Base-by-base conservation (phyloP, 106 monocot genomes). In the Iris macrosiphon region DNA sequence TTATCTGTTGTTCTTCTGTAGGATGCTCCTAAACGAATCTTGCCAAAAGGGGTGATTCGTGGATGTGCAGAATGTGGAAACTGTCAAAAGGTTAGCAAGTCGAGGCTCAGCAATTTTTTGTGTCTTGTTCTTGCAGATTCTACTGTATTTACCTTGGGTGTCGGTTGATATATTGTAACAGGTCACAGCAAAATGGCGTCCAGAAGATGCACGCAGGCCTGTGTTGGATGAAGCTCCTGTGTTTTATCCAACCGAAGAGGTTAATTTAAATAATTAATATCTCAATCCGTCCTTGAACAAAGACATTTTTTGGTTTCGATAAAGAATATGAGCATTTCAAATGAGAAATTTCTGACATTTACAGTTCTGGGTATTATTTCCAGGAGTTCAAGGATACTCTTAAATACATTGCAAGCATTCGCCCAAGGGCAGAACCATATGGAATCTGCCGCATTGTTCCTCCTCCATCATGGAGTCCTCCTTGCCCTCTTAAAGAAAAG, bases 321-420 rank as follows among this genome's bases (percentile, higher is more conserved):
- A n/a, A n/a, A n/a, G n/a, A n/a, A n/a, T n/a, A n/a, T n/a, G n/a
- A n/a, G n/a, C n/a, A n/a, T n/a, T n/a, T n/a, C 24, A n/a, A 23
- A 39, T 57, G 26, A 38, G 9, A 58, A 58, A 27, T 23, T 28
- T 26, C 9, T 25, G 1, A 7, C 16, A 27, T 41, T n/a, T 6
- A 41, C 26, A 7, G 26, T 40, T 40, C 4, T 16, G 19, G 12
- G n/a, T 49, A 19, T 43, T n/a, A 45, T 53, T 14, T 40, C 4
- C 55, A 95, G 95, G 95, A 95, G 54, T 95, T 95, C 34, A 71
- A 81, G 71, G 95, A 95, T 58, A 81, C 84, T 23, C 44, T 94
- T 15, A 75, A 67, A 55, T 76, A 82, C 59, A 82, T 82, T 41
- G 43, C 71, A 10, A 72, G 67, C 25, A 76, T 82, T 67, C 52